Base-by-base conservation (phyloP, 1,284 basidiomycete genomes). In the Porodaedalea pini region DNA sequence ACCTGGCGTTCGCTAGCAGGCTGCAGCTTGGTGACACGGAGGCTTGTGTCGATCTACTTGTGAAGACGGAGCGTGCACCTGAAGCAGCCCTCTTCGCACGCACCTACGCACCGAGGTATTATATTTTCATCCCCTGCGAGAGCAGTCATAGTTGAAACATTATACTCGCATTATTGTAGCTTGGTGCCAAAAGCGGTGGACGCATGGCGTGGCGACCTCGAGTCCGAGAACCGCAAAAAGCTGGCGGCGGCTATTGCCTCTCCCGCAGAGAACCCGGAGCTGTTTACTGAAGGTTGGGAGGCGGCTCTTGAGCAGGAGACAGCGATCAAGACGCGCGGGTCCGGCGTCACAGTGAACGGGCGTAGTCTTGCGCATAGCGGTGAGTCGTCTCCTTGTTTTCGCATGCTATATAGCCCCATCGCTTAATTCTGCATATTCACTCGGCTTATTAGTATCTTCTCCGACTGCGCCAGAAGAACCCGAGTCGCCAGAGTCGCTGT, bases 51-150 rank as follows among this genome's bases (percentile, higher is more conserved):
- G 90, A 95, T 66, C 75, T 98, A 21, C 78, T 99, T 15, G 74
- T 89, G 41, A 85, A 86, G 66, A 98, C 95, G 1, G 85, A 90
- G 58, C 83, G 96, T 37, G 81, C 86, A 15, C 87, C 94, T 0
- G 97, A 99, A 73, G 97, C 94, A 2, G 94, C 94, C 7, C 72
- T 98, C 60, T 97, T 99, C 70, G 92, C 97, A 23, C 81, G 97
- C 58, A 96, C 94, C 17, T 98, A 98, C 72, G 85, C 86, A n/a
- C 95, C 96, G 3, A 88, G 85, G 82, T 86, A 54, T 43, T 75
- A 63, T 27, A 15, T 59, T n/a, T 39, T 15, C n/a, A n/a, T n/a
- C n/a, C n/a, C n/a, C n/a, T n/a, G n/a, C n/a, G n/a, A n/a, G n/a
- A n/a, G n/a, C n/a, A n/a, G n/a, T n/a, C n/a, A n/a, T n/a, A n/a